Evolutionary conservation across 2,329 filamentous ascomycete species (phyloP).

Genomic region (Colletotrichum falcatum): DNA sequence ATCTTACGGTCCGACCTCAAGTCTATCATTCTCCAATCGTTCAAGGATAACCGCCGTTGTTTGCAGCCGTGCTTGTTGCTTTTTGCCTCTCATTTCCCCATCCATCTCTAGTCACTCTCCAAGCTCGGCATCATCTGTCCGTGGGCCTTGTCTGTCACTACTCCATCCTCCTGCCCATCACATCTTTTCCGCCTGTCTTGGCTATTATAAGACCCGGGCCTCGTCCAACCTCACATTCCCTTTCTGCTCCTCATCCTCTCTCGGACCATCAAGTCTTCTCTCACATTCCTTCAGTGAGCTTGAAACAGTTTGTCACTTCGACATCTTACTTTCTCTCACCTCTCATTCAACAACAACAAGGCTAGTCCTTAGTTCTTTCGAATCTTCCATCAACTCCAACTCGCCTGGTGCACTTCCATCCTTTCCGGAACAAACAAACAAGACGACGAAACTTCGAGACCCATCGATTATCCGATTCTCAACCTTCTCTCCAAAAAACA

Average conservation of each 20-base stretch:
- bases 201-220: slow-evolving; percentile 41
- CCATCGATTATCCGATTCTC: slow-evolving; percentile 36
- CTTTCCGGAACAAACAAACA: slow-evolving; percentile 39
- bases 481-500: slow-evolving; percentile 30
- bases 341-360: slow-evolving; percentile 46
- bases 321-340: slow-evolving; percentile 44
- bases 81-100: slow-evolving; percentile 43
- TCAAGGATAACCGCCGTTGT: slow-evolving; percentile 47
- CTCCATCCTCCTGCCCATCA: slow-evolving; percentile 24
- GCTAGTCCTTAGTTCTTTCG: slow-evolving; percentile 52
- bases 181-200: slow-evolving; percentile 21
- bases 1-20: slow-evolving; percentile 40
- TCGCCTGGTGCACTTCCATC: slow-evolving; percentile 45
- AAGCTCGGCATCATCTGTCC: slow-evolving; percentile 34
- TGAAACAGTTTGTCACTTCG: slow-evolving; percentile 41
- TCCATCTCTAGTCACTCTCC: slow-evolving; percentile 37
- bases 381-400: slow-evolving; percentile 45
- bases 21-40: slow-evolving; percentile 51
- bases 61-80: slow-evolving; percentile 49
- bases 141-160: slow-evolving; percentile 38
- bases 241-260: slow-evolving; percentile 37
- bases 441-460: slow-evolving; percentile 38
- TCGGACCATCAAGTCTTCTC: slow-evolving; percentile 41
- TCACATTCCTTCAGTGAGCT: slow-evolving; percentile 43
- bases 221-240: slow-evolving; percentile 36